These are phyloP conservation scores for Ceriops zippeliana DNA, from an alignment of 345 rosid species.

Conservation along the genomic window DNA sequence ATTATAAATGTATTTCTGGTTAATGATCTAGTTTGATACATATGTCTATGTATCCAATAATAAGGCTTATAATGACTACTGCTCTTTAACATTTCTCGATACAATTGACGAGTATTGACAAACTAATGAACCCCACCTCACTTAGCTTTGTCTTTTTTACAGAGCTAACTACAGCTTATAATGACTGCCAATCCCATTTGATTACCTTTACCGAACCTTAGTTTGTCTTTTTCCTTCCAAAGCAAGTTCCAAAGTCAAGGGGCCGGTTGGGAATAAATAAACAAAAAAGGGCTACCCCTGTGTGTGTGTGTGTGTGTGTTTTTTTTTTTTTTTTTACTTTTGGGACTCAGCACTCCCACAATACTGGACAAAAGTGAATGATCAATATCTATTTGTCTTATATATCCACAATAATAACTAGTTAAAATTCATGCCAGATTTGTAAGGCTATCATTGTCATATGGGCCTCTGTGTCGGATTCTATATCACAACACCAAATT, in stretches of 20 bases:
- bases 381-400: slow-evolving; percentile 1
- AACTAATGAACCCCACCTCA: neutral
- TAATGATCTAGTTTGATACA: neutral
- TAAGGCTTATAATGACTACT: too few species aligned
- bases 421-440: neutral
- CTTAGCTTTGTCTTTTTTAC: too few species aligned
- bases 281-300: neutral
- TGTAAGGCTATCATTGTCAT: slow-evolving; percentile 14
- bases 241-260: slow-evolving; percentile 4
- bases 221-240: neutral
- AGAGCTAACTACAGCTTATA: neutral
- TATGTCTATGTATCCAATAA: neutral
- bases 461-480: neutral
- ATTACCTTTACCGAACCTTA: neutral
- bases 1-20: neutral
- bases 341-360: neutral
- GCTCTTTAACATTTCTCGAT: neutral
- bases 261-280: neutral
- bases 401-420: neutral
- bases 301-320: neutral
- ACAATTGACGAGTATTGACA: neutral
- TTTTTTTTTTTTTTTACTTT: neutral
- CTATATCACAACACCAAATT: slow-evolving; percentile 3
- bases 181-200: neutral
- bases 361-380: slow-evolving; percentile 2